Percentiles rank a stretch among this genome's conserved stretches.
Conservation (phyloP, 208 protist genomes). For the Crithidia fasciculata region DNA sequence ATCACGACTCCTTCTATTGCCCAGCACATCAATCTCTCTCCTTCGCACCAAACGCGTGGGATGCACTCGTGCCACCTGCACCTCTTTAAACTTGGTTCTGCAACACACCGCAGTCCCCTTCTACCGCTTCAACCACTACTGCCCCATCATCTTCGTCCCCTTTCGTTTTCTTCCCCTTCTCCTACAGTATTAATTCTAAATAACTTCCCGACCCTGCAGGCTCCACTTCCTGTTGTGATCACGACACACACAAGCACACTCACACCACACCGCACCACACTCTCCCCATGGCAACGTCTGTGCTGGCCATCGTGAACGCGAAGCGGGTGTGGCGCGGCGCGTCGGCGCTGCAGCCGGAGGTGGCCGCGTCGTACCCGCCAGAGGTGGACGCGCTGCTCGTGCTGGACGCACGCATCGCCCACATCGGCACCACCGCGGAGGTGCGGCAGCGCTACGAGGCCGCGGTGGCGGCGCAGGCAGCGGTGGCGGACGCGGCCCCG, state of each 20-base stretch:
- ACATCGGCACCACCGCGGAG: conserved; percentile 41
- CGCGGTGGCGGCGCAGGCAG: conserved; percentile 14
- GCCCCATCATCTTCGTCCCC: too few species aligned
- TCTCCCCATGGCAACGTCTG: conserved; percentile 31
- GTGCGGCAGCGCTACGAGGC: conserved; percentile 33
- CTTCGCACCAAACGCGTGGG: neutral
- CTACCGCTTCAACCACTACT: too few species aligned
- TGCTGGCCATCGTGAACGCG: conserved; percentile 58
- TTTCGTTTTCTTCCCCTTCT: too few species aligned
- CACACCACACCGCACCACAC: neutral
- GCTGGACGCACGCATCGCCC: conserved; percentile 41
- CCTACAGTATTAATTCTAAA: too few species aligned
- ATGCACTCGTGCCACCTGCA: too few species aligned
- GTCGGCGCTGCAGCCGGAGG: conserved; percentile 26
- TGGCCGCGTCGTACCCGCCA: conserved; percentile 31
- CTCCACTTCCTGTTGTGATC: too few species aligned
- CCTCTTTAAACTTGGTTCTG: too few species aligned
- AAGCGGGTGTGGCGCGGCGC: conserved; percentile 47
- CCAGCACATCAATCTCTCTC: neutral
- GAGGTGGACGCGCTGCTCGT: conserved; percentile 50
- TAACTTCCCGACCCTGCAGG: too few species aligned
- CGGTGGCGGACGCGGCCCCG: conserved; percentile 7
- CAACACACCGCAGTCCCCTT: too few species aligned
- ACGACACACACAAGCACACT: neutral
- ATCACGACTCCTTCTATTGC: too few species aligned